Evolutionary conservation across 495 filamentous ascomycete species (phyloP), one percentile per base, ranked within the genome.

Genomic region (Neurospora africana): DNA sequence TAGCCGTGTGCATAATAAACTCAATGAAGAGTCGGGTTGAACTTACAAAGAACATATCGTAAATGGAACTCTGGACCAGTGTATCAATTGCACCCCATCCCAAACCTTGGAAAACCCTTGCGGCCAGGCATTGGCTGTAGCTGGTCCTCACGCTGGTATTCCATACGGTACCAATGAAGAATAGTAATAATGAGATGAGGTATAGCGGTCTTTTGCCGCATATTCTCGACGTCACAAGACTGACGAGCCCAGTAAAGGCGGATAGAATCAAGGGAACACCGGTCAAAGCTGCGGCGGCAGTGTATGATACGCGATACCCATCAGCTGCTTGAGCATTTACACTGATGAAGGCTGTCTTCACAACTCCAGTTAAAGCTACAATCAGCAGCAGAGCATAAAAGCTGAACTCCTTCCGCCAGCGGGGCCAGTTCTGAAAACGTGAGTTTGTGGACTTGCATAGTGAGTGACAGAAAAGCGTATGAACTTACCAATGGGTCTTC

Each of bases 1-100:
- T 35, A 76, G 79, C 76, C 68, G 15, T 69, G 68, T 47, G 17
- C 35, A 38, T 40, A 39, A 37, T 43, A 27, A 15, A 5, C n/a
- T 71, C 21, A 4, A 21, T 23, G 47, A 13, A 23, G 53, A 43
- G 13, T 37, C 11, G 58, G n/a, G 36, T 7, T 39, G 13, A 37
- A 75, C 84, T 78, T 74, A 87, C 85, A 74, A 86, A 87, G 74
- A 81, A 87, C 2, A 84, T 84, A 72, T 87, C 86, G 61, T 84
- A 80, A 41, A 87, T 84, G 1, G 80, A 83, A 19, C 80, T 79
- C 30, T 82, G 73, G 2, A 85, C 80, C 41, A 87, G 75, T 9
- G 82, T 80, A 72, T 87, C 86, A 53, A 86, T 84, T 33, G 81
- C 80, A 37, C 86, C 86, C 86, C 86, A 87, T n/a, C 83, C 85